Evolutionary conservation across 176 grass and related monocot species (phyloP).

Genomic region (Dendrocalamus sinicus): DNA sequence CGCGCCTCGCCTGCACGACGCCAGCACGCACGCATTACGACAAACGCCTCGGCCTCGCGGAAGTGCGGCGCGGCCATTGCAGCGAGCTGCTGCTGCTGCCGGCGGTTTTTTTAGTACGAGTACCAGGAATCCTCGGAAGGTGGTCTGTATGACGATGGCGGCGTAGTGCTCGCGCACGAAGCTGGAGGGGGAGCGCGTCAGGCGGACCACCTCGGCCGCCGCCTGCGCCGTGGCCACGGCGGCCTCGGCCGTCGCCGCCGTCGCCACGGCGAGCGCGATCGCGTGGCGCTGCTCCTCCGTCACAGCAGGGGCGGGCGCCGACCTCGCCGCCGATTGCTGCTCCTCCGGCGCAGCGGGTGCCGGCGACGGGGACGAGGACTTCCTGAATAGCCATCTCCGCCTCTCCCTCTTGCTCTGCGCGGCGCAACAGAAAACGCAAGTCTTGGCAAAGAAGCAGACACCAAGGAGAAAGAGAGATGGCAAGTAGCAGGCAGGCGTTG

Average conservation of each 20-base stretch:
- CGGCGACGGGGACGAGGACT: slow-evolving; percentile 49
- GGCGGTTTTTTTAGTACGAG: no score
- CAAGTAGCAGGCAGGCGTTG: background rate
- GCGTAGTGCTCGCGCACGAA: slow-evolving; percentile 66
- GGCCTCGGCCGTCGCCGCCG: slow-evolving; percentile 79
- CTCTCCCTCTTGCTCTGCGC: slow-evolving; percentile 77
- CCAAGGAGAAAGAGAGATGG: background rate
- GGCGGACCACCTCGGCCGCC: slow-evolving; percentile 85
- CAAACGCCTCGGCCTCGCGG: background rate
- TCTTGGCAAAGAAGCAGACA: background rate
- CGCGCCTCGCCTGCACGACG: slow-evolving; percentile 62
- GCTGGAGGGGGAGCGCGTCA: slow-evolving; percentile 49
- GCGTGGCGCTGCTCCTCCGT: slow-evolving; percentile 87
- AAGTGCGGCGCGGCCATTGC: background rate
- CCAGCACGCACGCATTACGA: background rate
- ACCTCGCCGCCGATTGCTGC: background rate
- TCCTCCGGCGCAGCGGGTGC: background rate
- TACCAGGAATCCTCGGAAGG: slow-evolving; percentile 88
- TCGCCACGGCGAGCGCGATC: slow-evolving; percentile 81
- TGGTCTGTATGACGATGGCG: slow-evolving; percentile 76
- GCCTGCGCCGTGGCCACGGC: slow-evolving; percentile 89
- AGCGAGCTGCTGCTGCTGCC: background rate
- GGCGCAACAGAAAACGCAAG: background rate
- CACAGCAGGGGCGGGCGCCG: slow-evolving; percentile 5
- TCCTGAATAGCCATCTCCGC: slow-evolving; percentile 83